Base-by-base conservation (phyloP, 2,329 filamentous ascomycete genomes). In the Corynespora cassiicola region DNA sequence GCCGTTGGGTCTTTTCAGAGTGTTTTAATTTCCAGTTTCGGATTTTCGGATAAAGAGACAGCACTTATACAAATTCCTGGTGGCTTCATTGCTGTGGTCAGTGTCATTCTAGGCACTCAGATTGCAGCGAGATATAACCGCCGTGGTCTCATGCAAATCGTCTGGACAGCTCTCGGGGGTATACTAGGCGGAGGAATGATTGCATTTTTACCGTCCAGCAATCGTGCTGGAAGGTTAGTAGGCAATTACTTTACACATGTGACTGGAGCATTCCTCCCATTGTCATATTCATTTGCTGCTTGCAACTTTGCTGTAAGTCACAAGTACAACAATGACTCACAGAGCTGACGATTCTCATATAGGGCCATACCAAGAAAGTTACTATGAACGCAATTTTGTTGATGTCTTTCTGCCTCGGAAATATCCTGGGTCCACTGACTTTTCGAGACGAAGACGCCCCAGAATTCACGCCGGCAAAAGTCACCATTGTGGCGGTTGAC, bases 381-480 rank as follows among this genome's bases (percentile, higher is more conserved):
- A 77, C 84, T 17, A 81, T 80, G n/a, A 82, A 81, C 18, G 61
- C 53, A 6, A 61, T 66, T 1, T 44, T 69, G 6, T 69, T 68
- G 39, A 61, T 69, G 47, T 74, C 73, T 0, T 80, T 68, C 33
- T 70, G 62, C 22, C 27, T 65, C 0, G 65, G 65, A 2, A 75
- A 74, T 31, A 70, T 75, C 31, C 63, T 73, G 4, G 70, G 60
- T 0, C 71, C 72, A 0, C 61, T 70, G 32, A 71, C 72, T 15
- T 75, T 74, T 53, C 58, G 62, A 19, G 36, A 64, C 0, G 37
- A 50, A 0, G 64, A 72, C 29, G 58, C 63, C 0, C 70, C 62
- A 0, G 39, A 55, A 1, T 73, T 72, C 41, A 37, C 56, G 1
- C 55, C 68, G 2, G 69, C 79, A 9, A 78, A 82, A 56, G 76